Evolutionary conservation across 208 protist genomes (phyloP).

Genomic region (Phytomonas francai): DNA sequence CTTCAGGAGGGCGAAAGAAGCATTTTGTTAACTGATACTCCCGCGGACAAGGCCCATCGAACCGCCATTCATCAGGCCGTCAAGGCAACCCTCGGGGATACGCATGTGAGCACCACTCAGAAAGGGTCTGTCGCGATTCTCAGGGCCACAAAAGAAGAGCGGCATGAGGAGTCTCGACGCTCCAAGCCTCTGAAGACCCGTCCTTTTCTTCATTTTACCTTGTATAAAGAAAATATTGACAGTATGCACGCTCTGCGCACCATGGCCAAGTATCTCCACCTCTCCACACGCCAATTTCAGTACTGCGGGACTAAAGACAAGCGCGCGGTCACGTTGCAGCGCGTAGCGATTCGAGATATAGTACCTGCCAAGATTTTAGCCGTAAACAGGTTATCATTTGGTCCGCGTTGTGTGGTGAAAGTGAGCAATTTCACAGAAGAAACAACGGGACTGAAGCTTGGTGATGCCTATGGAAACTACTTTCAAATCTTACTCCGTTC

Average conservation of each 20-base stretch:
- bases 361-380: conserved; percentile 34
- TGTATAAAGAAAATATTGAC: conserved; percentile 94
- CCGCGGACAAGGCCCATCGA: conserved; percentile 51
- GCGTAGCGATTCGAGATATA: conserved; percentile 69
- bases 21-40: conserved; percentile 23
- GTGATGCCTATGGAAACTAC: conserved; percentile 86
- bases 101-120: conserved; percentile 66
- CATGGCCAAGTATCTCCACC: conserved; percentile 50
- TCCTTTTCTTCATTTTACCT: conserved; percentile 84
- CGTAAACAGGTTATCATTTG: conserved; percentile 60
- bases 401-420: conserved; percentile 40
- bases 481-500: conserved; percentile 89
- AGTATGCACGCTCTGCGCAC: conserved; percentile 64
- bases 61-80: conserved; percentile 53
- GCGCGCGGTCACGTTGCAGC: conserved; percentile 91
- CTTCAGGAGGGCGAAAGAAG: conserved; percentile 18
- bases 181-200: conserved; percentile 15
- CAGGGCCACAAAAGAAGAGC: conserved; percentile 48
- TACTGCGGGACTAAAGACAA: conserved; percentile 96
- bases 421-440: conserved; percentile 76
- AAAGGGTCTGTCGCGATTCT: conserved; percentile 39
- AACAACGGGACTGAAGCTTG: conserved; percentile 59
- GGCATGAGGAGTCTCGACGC: conserved; percentile 52
- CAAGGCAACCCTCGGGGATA: conserved; percentile 35
- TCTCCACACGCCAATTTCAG: conserved; percentile 61